These are phyloP conservation scores for Centaurea solstitialis DNA, from an alignment of 129 eudicot genomes.

Conservation along the genomic window DNA sequence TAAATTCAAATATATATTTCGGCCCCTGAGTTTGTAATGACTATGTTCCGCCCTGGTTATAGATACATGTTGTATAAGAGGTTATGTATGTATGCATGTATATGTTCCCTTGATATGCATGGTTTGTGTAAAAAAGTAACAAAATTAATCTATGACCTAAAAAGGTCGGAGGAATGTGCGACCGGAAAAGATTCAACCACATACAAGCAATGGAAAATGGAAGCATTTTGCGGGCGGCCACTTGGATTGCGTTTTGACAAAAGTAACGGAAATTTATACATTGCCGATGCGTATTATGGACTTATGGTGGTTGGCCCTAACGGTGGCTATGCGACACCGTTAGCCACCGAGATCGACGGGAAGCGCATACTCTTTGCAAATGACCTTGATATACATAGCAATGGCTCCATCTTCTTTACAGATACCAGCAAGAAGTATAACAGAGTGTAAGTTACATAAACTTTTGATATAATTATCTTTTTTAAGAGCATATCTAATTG, in stretches of 20 bases:
- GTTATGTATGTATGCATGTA: neutral
- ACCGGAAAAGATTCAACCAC: constrained; percentile 78
- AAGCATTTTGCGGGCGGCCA: constrained; percentile 79
- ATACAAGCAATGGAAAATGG: constrained; percentile 79
- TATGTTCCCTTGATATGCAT: neutral
- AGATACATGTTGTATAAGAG: neutral
- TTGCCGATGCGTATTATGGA: constrained; percentile 92
- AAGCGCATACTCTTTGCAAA: constrained; percentile 85
- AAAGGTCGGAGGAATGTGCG: constrained; percentile 78
- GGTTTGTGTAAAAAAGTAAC: neutral
- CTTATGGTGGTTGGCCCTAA: constrained; percentile 82
- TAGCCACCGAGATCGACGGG: constrained; percentile 71
- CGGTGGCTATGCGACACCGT: constrained; percentile 82
- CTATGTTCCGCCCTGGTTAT: too few species aligned
- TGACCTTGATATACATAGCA: constrained; percentile 86
- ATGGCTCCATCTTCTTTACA: constrained; percentile 96
- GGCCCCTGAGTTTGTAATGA: too few species aligned
- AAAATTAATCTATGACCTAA: neutral
- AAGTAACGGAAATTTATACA: constrained; percentile 69
- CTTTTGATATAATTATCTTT: neutral
- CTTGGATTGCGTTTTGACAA: constrained; percentile 83
- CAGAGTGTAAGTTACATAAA: constrained; percentile 70
- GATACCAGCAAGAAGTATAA: constrained; percentile 88
- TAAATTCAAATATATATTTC: too few species aligned
- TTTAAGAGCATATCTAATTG: neutral